Base-by-base conservation (phyloP, 345 rosid genomes). In the Ricinus communis region DNA sequence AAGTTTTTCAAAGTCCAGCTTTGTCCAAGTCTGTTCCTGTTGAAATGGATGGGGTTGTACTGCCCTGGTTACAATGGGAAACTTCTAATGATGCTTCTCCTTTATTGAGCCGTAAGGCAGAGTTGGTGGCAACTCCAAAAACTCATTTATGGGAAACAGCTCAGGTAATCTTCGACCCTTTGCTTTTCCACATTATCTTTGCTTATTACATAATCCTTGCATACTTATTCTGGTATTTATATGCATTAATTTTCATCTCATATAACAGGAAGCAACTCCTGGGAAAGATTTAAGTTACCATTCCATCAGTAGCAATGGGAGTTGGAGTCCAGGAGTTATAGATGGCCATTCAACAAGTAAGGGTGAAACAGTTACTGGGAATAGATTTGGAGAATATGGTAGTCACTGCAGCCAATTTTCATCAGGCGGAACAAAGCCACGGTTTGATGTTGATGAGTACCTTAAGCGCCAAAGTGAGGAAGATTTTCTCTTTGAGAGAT, bases 31-130 rank as follows among this genome's bases (percentile, higher is more conserved):
- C 85, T 69, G 60, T 41, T 46, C 83, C 93, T 60, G 82, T 76
- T 15, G 90, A 92, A 75, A 89, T 89, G 93, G 99, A 95, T 13
- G 99, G 99, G 36, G 88, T 92, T 59, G 84, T 79, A 40, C 80
- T 95, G 65, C 99, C 99, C 30, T 95, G 99, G 97, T 80, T 95
- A 78, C 84, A 88, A 67, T 95, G 97, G 99, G 99, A 95, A 69
- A 85, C 96, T 72, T 82, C 88, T 68, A 83, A 83, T n/a, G 91
- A 90, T 55, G 64, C 79, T 72, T 87, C 82, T 78, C 71, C 85
- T 27, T 49, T 74, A 52, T 53, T 82, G 25, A 74, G 83, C 72
- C 84, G 77, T 31, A 77, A 78, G 41, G 79, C 71, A 64, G 84
- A 71, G 65, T 73, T 71, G 2, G 72, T 72, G 0, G 59, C 79